phyloP scores from a whole-genome alignment of 2,329 filamentous ascomycete genomes.

The Fusarium bulbicola region DNA sequence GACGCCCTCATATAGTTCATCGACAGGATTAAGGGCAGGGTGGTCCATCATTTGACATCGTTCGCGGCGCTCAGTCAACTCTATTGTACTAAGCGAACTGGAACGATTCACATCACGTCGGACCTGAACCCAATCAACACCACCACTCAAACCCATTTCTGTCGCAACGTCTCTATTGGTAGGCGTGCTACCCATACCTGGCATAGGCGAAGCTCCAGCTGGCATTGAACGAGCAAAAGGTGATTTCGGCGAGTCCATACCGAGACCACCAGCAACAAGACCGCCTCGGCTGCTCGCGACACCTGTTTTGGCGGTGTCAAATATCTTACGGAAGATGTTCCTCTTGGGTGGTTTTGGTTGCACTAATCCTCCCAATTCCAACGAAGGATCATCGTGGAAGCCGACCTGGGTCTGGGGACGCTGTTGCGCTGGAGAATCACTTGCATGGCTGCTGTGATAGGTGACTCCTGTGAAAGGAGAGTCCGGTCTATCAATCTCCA shows the following conservation, averaged over 20 bases:
- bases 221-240: constrained; percentile 54
- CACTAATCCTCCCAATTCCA: constrained; percentile 80
- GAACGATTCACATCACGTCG: constrained; percentile 94
- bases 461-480: constrained; percentile 81
- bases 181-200: constrained; percentile 48
- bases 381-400: constrained; percentile 70
- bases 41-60: constrained; percentile 95
- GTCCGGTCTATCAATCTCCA: constrained; percentile 64
- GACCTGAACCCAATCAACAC: constrained; percentile 95
- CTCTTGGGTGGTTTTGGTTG: constrained; percentile 81
- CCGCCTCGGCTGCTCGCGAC: constrained; percentile 89
- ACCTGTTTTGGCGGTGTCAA: constrained; percentile 92
- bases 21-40: constrained; percentile 86
- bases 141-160: constrained; percentile 73
- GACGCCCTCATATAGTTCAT: constrained; percentile 83
- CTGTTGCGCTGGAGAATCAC: constrained; percentile 58
- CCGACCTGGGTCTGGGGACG: constrained; percentile 73
- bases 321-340: constrained; percentile 94
- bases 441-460: constrained; percentile 89
- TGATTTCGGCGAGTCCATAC: constrained; percentile 54
- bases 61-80: constrained; percentile 84
- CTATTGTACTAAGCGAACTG: constrained; percentile 90
- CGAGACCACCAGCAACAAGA: constrained; percentile 67
- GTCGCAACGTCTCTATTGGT: constrained; percentile 63
- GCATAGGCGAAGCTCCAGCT: constrained; percentile 56